phyloP scores from a whole-genome alignment of 179 eudicot genomes.

The Actinidia arguta region DNA sequence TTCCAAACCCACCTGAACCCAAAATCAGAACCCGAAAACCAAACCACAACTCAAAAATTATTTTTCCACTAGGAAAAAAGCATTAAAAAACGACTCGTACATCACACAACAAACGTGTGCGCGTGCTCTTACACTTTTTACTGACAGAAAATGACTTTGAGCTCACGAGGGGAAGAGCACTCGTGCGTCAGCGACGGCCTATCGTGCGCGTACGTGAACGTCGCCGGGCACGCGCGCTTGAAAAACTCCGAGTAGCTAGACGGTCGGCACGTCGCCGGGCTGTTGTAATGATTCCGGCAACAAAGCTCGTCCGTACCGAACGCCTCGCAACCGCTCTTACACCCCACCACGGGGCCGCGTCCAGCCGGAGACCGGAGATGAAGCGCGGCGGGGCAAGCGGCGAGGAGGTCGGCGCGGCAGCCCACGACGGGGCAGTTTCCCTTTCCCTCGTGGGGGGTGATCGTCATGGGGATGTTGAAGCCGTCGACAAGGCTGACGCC shows the following conservation, averaged over 20 bases:
- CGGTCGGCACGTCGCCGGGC: slow-evolving; percentile 59
- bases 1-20: too few species aligned
- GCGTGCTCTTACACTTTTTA: too few species aligned
- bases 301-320: slow-evolving; percentile 76
- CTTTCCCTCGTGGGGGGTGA: slow-evolving; percentile 70
- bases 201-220: slow-evolving; percentile 89
- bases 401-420: slow-evolving; percentile 55
- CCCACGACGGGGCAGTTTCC: slow-evolving; percentile 83
- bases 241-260: slow-evolving; percentile 70
- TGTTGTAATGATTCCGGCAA: slow-evolving; percentile 64
- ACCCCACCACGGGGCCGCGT: slow-evolving; percentile 55
- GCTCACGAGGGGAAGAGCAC: slow-evolving; percentile 84
- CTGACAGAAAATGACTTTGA: slow-evolving; percentile 96
- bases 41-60: too few species aligned
- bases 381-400: slow-evolving; percentile 60
- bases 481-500: slow-evolving; percentile 92
- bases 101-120: too few species aligned
- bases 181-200: slow-evolving; percentile 80
- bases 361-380: slow-evolving; percentile 20
- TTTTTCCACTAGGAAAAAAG: too few species aligned
- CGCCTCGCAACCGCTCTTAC: slow-evolving; percentile 87
- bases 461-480: too few species aligned
- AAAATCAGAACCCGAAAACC: too few species aligned
- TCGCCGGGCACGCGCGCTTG: slow-evolving; percentile 80
- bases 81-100: too few species aligned